phyloP scores from a whole-genome alignment of 805 yeast species.

The Kodamaea kakaduensis region DNA sequence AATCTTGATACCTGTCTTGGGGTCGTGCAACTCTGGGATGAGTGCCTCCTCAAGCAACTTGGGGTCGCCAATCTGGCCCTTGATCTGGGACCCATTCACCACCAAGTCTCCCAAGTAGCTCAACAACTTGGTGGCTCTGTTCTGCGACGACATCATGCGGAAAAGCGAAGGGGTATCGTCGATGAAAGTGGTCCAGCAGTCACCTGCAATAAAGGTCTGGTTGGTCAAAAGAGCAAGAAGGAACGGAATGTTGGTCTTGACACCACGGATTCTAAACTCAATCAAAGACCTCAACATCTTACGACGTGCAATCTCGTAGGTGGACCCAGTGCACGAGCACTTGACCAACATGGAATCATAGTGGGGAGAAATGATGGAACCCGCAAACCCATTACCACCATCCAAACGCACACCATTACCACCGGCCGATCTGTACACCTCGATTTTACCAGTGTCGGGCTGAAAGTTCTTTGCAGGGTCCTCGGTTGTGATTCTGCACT shows the following conservation, averaged over 20 bases:
- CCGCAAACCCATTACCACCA: slow-evolving; percentile 98
- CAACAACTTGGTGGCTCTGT: slow-evolving; percentile 93
- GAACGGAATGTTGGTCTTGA: slow-evolving; percentile 97
- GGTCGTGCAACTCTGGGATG: slow-evolving; percentile 68
- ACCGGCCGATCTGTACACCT: slow-evolving; percentile 96
- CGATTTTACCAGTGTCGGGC: slow-evolving; percentile 98
- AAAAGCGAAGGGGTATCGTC: slow-evolving; percentile 96
- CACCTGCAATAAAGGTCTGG: slow-evolving; percentile 78
- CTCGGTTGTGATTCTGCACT: slow-evolving; percentile 98
- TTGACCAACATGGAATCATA: slow-evolving; percentile 98
- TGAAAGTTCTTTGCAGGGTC: slow-evolving; percentile 96
- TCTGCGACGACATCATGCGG: slow-evolving; percentile 90
- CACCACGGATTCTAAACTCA: slow-evolving; percentile 98
- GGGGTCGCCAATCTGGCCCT: slow-evolving; percentile 93
- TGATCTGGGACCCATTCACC: slow-evolving; percentile 93
- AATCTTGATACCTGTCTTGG: slow-evolving; percentile 52
- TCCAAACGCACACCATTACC: slow-evolving; percentile 99
- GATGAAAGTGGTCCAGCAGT: slow-evolving; percentile 97
- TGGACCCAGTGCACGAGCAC: slow-evolving; percentile 95
- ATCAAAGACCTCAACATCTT: slow-evolving; percentile 96
- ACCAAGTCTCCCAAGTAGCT: slow-evolving; percentile 89
- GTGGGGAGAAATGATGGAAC: slow-evolving; percentile 93
- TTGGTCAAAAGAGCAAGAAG: slow-evolving; percentile 86
- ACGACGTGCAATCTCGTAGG: slow-evolving; percentile 93
- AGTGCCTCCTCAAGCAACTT: slow-evolving; percentile 72